Conservation (phyloP, 2,329 filamentous ascomycete species). For the Dendrostoma leiphaemia region DNA sequence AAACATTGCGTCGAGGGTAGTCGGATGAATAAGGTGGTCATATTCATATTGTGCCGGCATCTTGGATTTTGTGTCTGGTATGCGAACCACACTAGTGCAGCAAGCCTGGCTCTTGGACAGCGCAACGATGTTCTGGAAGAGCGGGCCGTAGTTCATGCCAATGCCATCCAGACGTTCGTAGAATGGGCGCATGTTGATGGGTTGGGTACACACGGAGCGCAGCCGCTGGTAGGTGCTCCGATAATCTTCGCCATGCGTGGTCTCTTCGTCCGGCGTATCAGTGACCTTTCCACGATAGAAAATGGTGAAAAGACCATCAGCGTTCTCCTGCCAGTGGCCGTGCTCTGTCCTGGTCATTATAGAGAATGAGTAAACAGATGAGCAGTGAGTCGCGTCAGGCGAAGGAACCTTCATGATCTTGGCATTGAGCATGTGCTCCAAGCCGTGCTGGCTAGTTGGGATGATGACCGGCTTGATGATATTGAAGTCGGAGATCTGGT, state of each 20-base stretch:
- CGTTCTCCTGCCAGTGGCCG: slow-evolving; percentile 42
- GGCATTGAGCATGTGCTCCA: slow-evolving; percentile 50
- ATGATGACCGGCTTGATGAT: slow-evolving; percentile 53
- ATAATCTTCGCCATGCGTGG: slow-evolving; percentile 19
- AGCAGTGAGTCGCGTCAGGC: slow-evolving; percentile 7
- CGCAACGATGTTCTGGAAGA: slow-evolving; percentile 46
- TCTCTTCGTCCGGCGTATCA: slow-evolving; percentile 1
- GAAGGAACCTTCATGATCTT: slow-evolving; percentile 25
- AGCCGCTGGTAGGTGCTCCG: slow-evolving; percentile 24
- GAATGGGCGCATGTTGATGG: slow-evolving; percentile 41
- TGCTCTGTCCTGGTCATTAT: slow-evolving; percentile 45
- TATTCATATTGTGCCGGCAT: slow-evolving; percentile 56
- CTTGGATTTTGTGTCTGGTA: slow-evolving; percentile 48
- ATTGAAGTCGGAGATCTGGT: slow-evolving; percentile 43
- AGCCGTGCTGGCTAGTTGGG: slow-evolving; percentile 41
- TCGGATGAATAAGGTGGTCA: slow-evolving; percentile 55
- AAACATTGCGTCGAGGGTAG: slow-evolving; percentile 55
- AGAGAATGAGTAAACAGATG: slow-evolving; percentile 34
- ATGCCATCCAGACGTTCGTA: slow-evolving; percentile 50
- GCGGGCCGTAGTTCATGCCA: slow-evolving; percentile 50
- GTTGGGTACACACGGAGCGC: slow-evolving; percentile 29
- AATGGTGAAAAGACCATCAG: slow-evolving; percentile 30
- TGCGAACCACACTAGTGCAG: slow-evolving; percentile 37
- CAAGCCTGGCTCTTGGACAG: slow-evolving; percentile 31
- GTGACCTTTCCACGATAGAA: slow-evolving; percentile 20